Evolutionary conservation across 768 basidiomycete genomes (phyloP).

Genomic region (Leucosporidium yakuticum): DNA sequence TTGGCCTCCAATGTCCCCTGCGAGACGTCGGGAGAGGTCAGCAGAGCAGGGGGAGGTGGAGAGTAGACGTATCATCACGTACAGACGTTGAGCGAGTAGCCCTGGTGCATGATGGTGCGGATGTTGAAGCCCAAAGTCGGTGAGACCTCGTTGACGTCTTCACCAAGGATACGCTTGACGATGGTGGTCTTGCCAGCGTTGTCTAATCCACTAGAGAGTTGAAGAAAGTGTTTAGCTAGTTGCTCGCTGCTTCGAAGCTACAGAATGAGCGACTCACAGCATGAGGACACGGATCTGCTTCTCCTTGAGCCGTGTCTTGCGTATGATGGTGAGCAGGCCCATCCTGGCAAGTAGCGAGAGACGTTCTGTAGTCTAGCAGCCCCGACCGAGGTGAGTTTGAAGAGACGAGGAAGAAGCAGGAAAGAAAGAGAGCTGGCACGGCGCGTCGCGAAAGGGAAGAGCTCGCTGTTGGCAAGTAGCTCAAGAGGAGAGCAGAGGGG

Average conservation of each 20-base stretch:
- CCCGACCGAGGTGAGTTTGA: too few relatives aligned
- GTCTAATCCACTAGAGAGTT: slow-evolving; percentile 72
- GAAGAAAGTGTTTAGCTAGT: neutral
- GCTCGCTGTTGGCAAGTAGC: too few relatives aligned
- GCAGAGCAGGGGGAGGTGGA: slow-evolving; percentile 1
- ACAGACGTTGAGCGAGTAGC: slow-evolving; percentile 66
- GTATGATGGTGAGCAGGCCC: slow-evolving; percentile 93
- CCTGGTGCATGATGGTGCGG: slow-evolving; percentile 86
- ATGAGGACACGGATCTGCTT: slow-evolving; percentile 94
- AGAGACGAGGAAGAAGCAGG: too few relatives aligned
- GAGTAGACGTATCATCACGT: slow-evolving; percentile 36
- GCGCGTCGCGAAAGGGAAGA: too few relatives aligned
- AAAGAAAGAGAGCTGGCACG: too few relatives aligned
- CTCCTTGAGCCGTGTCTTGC: slow-evolving; percentile 92
- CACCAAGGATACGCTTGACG: slow-evolving; percentile 85
- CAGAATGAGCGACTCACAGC: slow-evolving; percentile 53
- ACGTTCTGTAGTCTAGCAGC: too few relatives aligned
- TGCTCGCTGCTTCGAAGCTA: neutral
- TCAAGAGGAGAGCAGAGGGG: too few relatives aligned
- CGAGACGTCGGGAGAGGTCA: neutral
- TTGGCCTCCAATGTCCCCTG: slow-evolving; percentile 99
- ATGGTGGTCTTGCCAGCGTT: slow-evolving; percentile 99
- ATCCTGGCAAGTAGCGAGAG: slow-evolving; percentile 45
- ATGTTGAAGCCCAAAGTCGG: slow-evolving; percentile 99
- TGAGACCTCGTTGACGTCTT: slow-evolving; percentile 78